A percentile compares a stretch with the other conserved stretches of the same genome.
Evolutionary conservation across 495 filamentous ascomycete genomes (phyloP).

Genomic region (Jackrogersella multiformis): DNA sequence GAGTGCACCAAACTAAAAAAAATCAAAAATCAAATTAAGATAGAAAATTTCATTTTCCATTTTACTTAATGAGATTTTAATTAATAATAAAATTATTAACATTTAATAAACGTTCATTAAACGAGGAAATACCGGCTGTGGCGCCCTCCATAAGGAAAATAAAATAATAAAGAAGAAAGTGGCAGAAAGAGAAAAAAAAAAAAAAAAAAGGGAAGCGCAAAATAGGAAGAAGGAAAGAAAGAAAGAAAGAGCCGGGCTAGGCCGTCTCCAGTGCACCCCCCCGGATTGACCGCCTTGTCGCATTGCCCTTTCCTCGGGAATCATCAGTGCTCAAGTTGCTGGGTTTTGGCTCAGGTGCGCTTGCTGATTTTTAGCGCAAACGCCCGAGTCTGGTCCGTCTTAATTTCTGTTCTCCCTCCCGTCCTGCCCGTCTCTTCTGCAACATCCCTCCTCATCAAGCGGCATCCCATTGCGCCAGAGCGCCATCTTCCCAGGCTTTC

Average conservation of each 20-base stretch:
- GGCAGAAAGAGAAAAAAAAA: constrained; percentile 4
- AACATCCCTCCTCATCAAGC: constrained; percentile 38
- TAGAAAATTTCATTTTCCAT: neutral
- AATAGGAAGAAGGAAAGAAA: constrained; percentile 17
- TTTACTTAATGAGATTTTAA: neutral
- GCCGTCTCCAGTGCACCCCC: constrained; percentile 30
- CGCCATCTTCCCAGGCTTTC: constrained; percentile 29
- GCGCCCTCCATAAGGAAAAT: constrained; percentile 33
- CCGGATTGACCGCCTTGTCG: constrained; percentile 44
- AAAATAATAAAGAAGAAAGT: constrained; percentile 8
- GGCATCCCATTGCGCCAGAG: constrained; percentile 36
- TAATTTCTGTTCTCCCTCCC: constrained; percentile 42
- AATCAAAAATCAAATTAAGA: neutral
- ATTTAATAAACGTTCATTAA: neutral
- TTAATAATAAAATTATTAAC: neutral
- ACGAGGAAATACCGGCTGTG: constrained; percentile 33
- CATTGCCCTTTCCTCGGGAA: constrained; percentile 41
- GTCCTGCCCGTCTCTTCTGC: constrained; percentile 39
- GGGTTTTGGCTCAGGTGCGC: constrained; percentile 41
- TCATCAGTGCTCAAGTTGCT: constrained; percentile 36
- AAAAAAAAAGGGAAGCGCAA: constrained; percentile 19
- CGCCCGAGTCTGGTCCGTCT: constrained; percentile 43
- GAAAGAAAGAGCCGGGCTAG: constrained; percentile 39
- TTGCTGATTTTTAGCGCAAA: constrained; percentile 45
- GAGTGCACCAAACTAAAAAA: neutral